Base-by-base conservation (phyloP, 148 eudicot genomes). In the Vaccinium vitisidaea region DNA sequence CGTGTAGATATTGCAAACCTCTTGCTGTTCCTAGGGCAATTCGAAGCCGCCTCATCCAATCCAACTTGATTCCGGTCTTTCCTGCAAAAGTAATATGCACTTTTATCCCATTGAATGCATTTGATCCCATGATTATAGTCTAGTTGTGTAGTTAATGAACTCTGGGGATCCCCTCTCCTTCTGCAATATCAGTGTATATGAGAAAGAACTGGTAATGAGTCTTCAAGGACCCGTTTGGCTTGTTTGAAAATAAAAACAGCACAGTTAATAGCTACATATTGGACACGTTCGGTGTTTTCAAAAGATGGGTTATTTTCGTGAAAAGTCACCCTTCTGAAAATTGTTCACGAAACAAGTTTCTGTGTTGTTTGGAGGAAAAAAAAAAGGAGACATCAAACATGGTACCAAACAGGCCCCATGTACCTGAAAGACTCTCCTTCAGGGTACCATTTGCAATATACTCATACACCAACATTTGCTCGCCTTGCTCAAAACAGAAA, bases 401-500 rank as follows among this genome's bases (percentile, higher is more conserved):
- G n/a, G n/a, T n/a, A n/a, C n/a, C n/a, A n/a, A n/a, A n/a, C n/a
- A n/a, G n/a, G n/a, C n/a, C n/a, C n/a, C n/a, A n/a, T n/a, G n/a
- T 88, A 94, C 98, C 98, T 85, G 90, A 85, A 84, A 95, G 94
- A 91, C 92, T 85, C 56, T 94, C 95, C 88, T 85, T 88, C 27
- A 95, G 84, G 74, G 98, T 89, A 30, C 98, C 98, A 83, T 95
- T 95, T n/a, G 97, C 81, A 80, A 95, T 87, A 84, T 75, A 95
- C 83, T 95, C 98, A 77, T 95, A 95, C 5, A 95, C 98, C 73
- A 95, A 86, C 91, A 93, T 94, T 69, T 94, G 96, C 86, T 95
- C 98, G 43, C 89, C 94, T 81, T 91, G 91, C 52, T 93, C 95
- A 79, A 88, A 92, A 87, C 98, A 94, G 91, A 94, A 95, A 18